Evolutionary conservation across 495 filamentous ascomycete species (phyloP).

Genomic region (Trichocladium uniseriatum): DNA sequence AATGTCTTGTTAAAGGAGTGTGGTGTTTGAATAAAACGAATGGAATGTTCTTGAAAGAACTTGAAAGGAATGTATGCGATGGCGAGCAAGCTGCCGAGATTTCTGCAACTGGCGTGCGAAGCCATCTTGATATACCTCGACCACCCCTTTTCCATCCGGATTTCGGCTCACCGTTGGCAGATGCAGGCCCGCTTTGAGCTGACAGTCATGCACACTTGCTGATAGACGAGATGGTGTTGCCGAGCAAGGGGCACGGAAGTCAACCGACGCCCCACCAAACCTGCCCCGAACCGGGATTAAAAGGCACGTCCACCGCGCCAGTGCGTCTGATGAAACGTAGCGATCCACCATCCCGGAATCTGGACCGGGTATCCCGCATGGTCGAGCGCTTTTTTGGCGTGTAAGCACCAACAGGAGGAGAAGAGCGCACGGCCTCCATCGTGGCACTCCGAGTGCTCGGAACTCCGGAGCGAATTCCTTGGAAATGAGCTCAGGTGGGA

Average conservation of each 20-base stretch:
- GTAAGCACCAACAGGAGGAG: neutral
- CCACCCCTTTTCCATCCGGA: neutral
- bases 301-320: neutral
- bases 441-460: slow-evolving; percentile 2
- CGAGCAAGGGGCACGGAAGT: slow-evolving; percentile 8
- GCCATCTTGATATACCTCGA: slow-evolving; percentile 1
- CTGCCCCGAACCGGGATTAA: neutral
- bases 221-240: slow-evolving; percentile 8
- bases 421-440: neutral
- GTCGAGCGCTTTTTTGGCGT: slow-evolving; percentile 1
- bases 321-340: slow-evolving; percentile 5
- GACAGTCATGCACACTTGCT: neutral
- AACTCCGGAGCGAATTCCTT: slow-evolving; percentile 11
- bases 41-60: neutral
- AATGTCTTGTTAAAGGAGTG: too few species aligned
- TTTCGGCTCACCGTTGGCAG: neutral
- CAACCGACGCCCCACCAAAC: neutral
- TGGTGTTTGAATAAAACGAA: neutral
- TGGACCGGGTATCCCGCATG: slow-evolving; percentile 7
- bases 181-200: too few species aligned
- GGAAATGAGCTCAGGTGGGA: neutral
- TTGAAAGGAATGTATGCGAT: neutral
- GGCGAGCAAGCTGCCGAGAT: too few species aligned
- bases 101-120: too few species aligned
- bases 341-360: slow-evolving; percentile 12